Evolutionary conservation across 2,329 filamentous ascomycete species (phyloP).

Genomic region (Arthrobotrys conoides): DNA sequence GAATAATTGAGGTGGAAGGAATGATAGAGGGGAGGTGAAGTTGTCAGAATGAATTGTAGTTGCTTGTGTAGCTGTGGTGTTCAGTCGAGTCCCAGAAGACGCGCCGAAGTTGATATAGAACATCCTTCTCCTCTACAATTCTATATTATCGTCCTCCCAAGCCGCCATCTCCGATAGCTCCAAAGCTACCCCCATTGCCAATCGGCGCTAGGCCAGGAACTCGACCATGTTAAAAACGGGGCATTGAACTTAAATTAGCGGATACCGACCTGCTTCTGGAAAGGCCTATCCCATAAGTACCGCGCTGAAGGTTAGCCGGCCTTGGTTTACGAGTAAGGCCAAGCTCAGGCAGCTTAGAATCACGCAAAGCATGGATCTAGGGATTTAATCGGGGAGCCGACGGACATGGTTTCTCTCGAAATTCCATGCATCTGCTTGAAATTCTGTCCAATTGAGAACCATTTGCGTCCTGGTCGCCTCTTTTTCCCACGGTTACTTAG

Average conservation of each 20-base stretch:
- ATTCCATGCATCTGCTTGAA: neutral
- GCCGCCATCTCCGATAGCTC: slow-evolving; percentile 12
- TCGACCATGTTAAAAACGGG: slow-evolving; percentile 28
- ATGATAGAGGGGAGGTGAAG: neutral
- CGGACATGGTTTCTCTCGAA: slow-evolving; percentile 18
- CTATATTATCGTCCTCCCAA: slow-evolving; percentile 13
- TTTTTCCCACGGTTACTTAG: neutral
- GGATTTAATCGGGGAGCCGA: neutral
- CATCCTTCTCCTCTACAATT: neutral
- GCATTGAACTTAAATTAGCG: slow-evolving; percentile 1
- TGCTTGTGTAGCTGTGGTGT: neutral
- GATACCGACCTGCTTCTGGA: neutral
- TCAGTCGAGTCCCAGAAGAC: neutral
- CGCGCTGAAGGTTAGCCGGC: neutral
- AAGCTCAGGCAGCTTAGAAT: too few species aligned
- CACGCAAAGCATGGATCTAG: slow-evolving; percentile 10
- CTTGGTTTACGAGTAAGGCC: neutral
- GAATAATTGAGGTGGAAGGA: neutral
- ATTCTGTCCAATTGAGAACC: too few species aligned
- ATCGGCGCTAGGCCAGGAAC: slow-evolving; percentile 21
- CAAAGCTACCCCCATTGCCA: slow-evolving; percentile 32
- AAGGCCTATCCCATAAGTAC: neutral
- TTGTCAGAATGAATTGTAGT: neutral
- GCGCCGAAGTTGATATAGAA: slow-evolving; percentile 7
- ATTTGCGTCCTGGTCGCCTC: neutral